phyloP scores from a whole-genome alignment of 225 moss, liverwort and hornwort genomes.

The Physcomitrellopsis africana region DNA sequence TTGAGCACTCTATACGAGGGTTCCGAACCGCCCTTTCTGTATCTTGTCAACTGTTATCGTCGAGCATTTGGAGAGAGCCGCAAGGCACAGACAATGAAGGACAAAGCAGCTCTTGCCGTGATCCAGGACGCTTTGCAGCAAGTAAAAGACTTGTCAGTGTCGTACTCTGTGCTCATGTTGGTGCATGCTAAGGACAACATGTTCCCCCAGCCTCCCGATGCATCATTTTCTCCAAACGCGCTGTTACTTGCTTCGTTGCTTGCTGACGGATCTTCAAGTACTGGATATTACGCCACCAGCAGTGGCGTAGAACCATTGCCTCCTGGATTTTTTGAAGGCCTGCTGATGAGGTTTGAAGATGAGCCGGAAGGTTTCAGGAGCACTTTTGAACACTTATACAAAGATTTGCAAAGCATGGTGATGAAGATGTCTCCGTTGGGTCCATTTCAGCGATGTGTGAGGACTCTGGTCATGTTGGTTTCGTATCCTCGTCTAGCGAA shows the following conservation, averaged over 20 bases:
- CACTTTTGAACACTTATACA: conserved; percentile 75
- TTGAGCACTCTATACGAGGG: conserved; percentile 42
- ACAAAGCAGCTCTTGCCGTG: conserved; percentile 74
- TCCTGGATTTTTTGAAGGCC: conserved; percentile 74
- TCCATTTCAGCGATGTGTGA: conserved; percentile 78
- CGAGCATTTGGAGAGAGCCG: conserved; percentile 80
- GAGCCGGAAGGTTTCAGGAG: conserved; percentile 65
- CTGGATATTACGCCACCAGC: conserved; percentile 65
- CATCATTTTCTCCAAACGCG: conserved; percentile 40
- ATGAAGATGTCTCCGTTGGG: conserved; percentile 82
- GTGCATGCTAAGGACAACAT: conserved; percentile 69
- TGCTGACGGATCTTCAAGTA: conserved; percentile 65
- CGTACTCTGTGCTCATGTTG: conserved; percentile 80
- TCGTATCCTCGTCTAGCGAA: conserved; percentile 70
- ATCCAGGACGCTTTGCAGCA: conserved; percentile 81
- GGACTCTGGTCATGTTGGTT: conserved; percentile 69
- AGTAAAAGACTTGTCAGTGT: conserved; percentile 82
- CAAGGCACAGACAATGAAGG: conserved; percentile 78
- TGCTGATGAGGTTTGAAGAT: conserved; percentile 85
- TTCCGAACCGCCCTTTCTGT: conserved; percentile 73
- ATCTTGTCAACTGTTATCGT: conserved; percentile 82
- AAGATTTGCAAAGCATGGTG: conserved; percentile 70
- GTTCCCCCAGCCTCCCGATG: conserved; percentile 77
- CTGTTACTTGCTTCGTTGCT: conserved; percentile 71
- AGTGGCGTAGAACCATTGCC: conserved; percentile 64